A percentile compares a stretch with the other conserved stretches of the same genome.
Evolutionary conservation across 2,329 filamentous ascomycete genomes (phyloP).

Genomic region (Macroventuria anomochaeta): DNA sequence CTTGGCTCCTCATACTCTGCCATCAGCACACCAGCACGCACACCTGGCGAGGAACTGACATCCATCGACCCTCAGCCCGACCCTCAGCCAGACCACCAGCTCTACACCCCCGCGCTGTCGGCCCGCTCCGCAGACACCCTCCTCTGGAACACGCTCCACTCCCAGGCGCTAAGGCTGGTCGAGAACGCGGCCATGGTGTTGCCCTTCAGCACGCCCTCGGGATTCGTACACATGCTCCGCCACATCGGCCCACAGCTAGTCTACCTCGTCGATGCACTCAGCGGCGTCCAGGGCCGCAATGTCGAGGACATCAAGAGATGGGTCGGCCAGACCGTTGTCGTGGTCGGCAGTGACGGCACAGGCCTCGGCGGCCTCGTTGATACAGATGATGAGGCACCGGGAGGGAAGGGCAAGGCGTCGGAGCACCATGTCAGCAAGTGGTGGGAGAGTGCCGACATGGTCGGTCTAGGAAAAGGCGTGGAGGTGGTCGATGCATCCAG

Average conservation of each 20-base stretch:
- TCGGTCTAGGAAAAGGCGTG: constrained; percentile 85
- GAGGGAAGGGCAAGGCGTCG: constrained; percentile 31
- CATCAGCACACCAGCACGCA: constrained; percentile 73
- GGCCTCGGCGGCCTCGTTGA: constrained; percentile 61
- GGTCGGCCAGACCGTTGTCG: constrained; percentile 67
- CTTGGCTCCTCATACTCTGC: constrained; percentile 87
- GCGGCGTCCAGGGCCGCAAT: constrained; percentile 74
- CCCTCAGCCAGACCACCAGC: constrained; percentile 52
- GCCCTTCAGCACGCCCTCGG: constrained; percentile 83
- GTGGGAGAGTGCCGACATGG: constrained; percentile 82
- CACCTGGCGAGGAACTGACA: constrained; percentile 66
- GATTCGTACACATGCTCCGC: constrained; percentile 84
- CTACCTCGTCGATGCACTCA: constrained; percentile 85
- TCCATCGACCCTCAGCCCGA: constrained; percentile 55
- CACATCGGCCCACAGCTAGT: constrained; percentile 85
- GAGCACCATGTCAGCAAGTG: constrained; percentile 60
- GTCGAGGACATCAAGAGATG: constrained; percentile 70
- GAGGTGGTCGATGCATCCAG: constrained; percentile 84
- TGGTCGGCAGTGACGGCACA: constrained; percentile 59
- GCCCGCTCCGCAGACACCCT: constrained; percentile 51
- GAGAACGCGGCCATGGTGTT: constrained; percentile 87
- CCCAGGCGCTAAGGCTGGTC: constrained; percentile 78
- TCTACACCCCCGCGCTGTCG: constrained; percentile 46
- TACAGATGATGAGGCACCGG: constrained; percentile 63
- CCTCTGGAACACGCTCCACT: constrained; percentile 79